phyloP scores from a whole-genome alignment of 179 eudicot species.

The Nepenthes alata region DNA sequence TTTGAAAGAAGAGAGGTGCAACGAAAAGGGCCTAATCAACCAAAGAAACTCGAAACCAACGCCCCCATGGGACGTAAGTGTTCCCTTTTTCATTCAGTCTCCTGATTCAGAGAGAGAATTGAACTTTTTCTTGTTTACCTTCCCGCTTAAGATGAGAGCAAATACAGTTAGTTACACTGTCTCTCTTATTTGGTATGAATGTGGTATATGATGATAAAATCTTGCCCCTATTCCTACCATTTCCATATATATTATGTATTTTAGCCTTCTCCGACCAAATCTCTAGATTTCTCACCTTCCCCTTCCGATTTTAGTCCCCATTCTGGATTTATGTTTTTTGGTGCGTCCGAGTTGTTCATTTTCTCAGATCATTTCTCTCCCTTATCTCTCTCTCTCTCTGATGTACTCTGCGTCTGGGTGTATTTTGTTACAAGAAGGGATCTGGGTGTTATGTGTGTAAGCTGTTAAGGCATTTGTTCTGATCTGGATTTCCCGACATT shows the following conservation, averaged over 20 bases:
- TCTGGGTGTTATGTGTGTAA: not conserved
- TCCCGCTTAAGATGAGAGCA: too few species aligned
- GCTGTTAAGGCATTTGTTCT: not conserved
- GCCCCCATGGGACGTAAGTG: too few species aligned
- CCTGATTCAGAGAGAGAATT: too few species aligned
- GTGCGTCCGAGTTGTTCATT: not conserved
- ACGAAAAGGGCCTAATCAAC: too few species aligned
- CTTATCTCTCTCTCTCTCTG: not conserved
- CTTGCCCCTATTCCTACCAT: not conserved
- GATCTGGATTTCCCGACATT: slow-evolving; percentile 7
- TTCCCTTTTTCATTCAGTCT: too few species aligned
- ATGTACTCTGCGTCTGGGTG: slow-evolving; percentile 5
- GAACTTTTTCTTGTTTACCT: too few species aligned
- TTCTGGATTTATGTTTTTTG: too few species aligned
- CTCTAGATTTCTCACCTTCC: not conserved
- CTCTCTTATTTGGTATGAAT: slow-evolving; percentile 1
- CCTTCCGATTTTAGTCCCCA: too few species aligned
- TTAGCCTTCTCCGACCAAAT: not conserved
- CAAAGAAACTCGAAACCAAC: too few species aligned
- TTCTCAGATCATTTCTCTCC: not conserved
- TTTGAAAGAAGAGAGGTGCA: too few species aligned
- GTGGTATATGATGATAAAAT: slow-evolving; percentile 5
- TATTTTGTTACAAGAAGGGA: not conserved
- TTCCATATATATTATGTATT: too few species aligned
- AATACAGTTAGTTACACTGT: slow-evolving; percentile 7